A percentile compares a stretch with the other conserved stretches of the same genome.
Evolutionary conservation across 257 asterid species (phyloP).

Genomic region (Linaria vulgaris): DNA sequence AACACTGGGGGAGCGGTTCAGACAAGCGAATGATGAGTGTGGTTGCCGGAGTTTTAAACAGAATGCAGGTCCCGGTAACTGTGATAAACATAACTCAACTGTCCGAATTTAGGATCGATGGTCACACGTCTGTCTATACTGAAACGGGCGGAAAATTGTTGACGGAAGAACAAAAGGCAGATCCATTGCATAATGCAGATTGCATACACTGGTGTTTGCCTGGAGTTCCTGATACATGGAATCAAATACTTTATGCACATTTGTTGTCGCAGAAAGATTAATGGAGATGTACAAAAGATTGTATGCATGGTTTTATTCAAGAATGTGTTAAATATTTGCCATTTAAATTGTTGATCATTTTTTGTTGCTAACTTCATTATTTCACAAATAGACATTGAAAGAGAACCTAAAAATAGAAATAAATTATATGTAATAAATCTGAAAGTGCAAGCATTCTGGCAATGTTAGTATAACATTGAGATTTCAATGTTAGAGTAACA

Average conservation of each 20-base stretch:
- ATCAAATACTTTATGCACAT: constrained; percentile 65
- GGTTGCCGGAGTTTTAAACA: constrained; percentile 43
- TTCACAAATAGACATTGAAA: too few relatives aligned
- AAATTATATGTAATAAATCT: too few relatives aligned
- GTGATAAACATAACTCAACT: constrained; percentile 74
- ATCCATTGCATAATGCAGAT: constrained; percentile 71
- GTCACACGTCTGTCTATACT: constrained; percentile 70
- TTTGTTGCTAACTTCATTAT: background rate
- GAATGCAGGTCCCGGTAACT: constrained; percentile 70
- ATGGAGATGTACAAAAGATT: too few relatives aligned
- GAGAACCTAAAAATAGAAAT: too few relatives aligned
- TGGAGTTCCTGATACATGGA: constrained; percentile 91
- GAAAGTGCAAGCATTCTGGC: too few relatives aligned
- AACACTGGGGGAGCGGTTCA: constrained; percentile 81
- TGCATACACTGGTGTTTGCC: constrained; percentile 96
- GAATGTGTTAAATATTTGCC: background rate
- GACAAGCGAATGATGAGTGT: constrained; percentile 57
- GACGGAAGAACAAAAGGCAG: constrained; percentile 61
- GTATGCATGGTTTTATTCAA: constrained; percentile 14
- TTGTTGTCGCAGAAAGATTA: constrained; percentile 31
- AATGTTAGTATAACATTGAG: too few relatives aligned
- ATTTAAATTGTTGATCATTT: constrained; percentile 3
- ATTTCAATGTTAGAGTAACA: too few relatives aligned
- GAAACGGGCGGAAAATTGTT: constrained; percentile 64
- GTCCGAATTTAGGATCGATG: constrained; percentile 77